Evolutionary conservation across 1,139 yeast genomes (phyloP), one percentile per base, ranked within the genome.

Genomic region (Dujonia santamariae): DNA sequence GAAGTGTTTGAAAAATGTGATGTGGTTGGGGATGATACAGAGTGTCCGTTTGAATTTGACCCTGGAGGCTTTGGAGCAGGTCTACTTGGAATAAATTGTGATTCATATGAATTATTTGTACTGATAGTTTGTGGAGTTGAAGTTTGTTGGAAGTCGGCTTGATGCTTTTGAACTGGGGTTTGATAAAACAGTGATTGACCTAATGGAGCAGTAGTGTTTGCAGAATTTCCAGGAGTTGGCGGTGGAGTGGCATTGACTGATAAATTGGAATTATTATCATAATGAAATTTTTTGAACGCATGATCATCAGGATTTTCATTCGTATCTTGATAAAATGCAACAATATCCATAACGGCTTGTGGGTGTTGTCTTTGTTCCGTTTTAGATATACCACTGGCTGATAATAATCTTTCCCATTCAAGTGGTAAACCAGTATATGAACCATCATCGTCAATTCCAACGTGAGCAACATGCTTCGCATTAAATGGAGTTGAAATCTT

Each of bases 341-440:
- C 95, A 44, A 90, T 88, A 52, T 88, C 96, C 75, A 85, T 80
- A 7, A 88, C 95, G 0, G 96, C 97, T 58, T 87, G 94, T 3
- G 97, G 96, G 53, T 92, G 88, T 47, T 83, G 85, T 48, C 84
- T 81, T 52, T 88, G 96, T 48, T 92, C 97, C 30, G 74, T 75
- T 47, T 76, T 78, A 4, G 95, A 75, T 34, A 92, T 86, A 28
- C 97, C 97, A 54, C 88, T 82, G 13, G 90, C 94, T 14, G 82
- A 75, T 41, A 92, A 68, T 32, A 88, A 66, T 40, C 77, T 72
- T 48, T 86, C 92, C 98, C 98, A 92, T 55, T 86, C 96, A 31
- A 77, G 78, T 2, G 97, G 98, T 36, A 90, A 68, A 2, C 96
- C 97, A 2, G 92, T 85, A 51, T 84, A 90, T 38, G 85, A 81